Conservation (phyloP, 169 alveolate genomes). For the Perkinsus chesapeaki region DNA sequence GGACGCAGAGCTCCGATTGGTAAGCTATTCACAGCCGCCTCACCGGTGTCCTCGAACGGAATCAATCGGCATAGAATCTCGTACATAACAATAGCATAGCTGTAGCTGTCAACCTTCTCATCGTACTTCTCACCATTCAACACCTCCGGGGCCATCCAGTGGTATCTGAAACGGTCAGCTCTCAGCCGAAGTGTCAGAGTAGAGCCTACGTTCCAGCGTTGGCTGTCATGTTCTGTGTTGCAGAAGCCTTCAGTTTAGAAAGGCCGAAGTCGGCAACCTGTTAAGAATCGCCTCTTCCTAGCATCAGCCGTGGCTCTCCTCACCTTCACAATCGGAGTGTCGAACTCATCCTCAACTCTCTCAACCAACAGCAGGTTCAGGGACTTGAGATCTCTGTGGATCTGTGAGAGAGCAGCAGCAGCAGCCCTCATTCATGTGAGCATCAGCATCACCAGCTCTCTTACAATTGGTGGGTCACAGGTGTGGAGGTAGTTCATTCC, state of each 20-base stretch:
- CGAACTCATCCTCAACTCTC: constrained; percentile 4
- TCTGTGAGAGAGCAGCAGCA: not conserved
- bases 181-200: not conserved
- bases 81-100: constrained; percentile 67
- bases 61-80: constrained; percentile 66
- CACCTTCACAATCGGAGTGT: not conserved
- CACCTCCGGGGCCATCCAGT: constrained; percentile 86
- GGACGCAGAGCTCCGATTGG: not conserved
- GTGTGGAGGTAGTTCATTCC: constrained; percentile 67
- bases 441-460: not conserved
- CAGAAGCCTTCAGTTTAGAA: constrained; percentile 5
- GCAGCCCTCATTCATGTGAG: not conserved
- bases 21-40: not conserved
- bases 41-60: constrained; percentile 49
- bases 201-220: not conserved
- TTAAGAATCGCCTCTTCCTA: not conserved
- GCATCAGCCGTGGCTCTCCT: not conserved
- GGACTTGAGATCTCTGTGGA: constrained; percentile 75
- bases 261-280: constrained; percentile 36
- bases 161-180: constrained; percentile 38
- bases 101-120: constrained; percentile 69
- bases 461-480: constrained; percentile 44
- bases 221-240: not conserved
- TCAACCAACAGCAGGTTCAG: constrained; percentile 58
- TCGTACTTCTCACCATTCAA: constrained; percentile 50